Evolutionary conservation across 2,329 filamentous ascomycete species (phyloP), one percentile per base, ranked within the genome.

Genomic region (Aureobasidium sp.): DNA sequence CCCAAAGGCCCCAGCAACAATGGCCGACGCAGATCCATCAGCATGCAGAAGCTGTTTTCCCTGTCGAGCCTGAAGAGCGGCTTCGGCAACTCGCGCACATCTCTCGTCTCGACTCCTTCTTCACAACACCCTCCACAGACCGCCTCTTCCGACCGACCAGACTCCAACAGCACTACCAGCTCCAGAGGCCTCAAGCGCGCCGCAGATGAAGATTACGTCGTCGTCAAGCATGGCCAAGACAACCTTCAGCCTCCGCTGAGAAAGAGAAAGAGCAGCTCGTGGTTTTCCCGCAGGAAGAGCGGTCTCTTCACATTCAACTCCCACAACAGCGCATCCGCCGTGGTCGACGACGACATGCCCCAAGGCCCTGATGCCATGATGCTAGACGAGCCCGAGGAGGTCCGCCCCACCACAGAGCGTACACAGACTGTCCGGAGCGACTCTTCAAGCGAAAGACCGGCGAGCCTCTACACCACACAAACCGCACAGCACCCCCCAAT

Each of bases 261-360:
- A 38, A 66, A 67, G 61, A 66, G 66, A 60, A 68, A 69, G 45
- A 68, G 67, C 21, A 64, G 60, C 25, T 68, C 67, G 61, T 73
- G 71, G 71, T 73, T 73, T 67, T 40, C 37, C 21, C 68, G 65
- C 63, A 68, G 71, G 46, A 70, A 69, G 64, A 72, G 69, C 61
- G 64, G 67, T 38, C 65, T 72, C 61, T 71, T 70, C 64, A 61
- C 60, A 61, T 63, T 65, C 37, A 46, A 46, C 19, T 42, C 45
- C 9, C 10, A 54, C 27, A 51, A 45, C 43, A 55, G 27, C 23
- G 40, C 1, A 9, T 57, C 54, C 27, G 57, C 46, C n/a, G 4
- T 38, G 1, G 46, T 19, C 17, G 47, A 53, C 19, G 49, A 46
- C 42, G 49, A 54, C 13, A 31, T 45, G 15, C 47, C 49, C 3